Evolutionary conservation across 192 early-diverging fungal genomes (phyloP).

Genomic region (Haplosporangium gracile): DNA sequence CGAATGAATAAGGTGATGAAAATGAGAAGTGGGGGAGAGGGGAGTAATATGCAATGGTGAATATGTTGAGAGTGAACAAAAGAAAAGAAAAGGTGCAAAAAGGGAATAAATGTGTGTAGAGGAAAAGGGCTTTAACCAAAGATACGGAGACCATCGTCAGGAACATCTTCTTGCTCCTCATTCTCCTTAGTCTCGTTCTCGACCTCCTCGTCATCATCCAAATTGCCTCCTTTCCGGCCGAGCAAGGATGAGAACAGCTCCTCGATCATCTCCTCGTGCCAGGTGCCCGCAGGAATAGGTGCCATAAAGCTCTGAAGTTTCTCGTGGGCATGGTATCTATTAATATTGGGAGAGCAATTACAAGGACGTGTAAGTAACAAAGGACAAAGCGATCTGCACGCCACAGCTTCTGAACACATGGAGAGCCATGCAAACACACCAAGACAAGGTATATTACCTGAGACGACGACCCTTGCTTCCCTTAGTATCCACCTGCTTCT

Average conservation of each 20-base stretch:
- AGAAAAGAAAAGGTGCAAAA: neutral
- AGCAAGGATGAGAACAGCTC: slow-evolving; percentile 91
- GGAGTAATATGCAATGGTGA: slow-evolving; percentile 22
- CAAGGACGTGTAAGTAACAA: neutral
- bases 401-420: too few species aligned
- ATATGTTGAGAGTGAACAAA: neutral
- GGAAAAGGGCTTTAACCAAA: slow-evolving; percentile 35
- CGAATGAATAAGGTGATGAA: neutral
- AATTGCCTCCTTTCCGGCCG: slow-evolving; percentile 65
- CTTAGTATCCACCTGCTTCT: slow-evolving; percentile 88
- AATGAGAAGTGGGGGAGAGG: neutral
- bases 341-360: neutral
- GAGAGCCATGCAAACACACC: neutral
- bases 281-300: slow-evolving; percentile 86
- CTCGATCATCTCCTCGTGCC: slow-evolving; percentile 95
- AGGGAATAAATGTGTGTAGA: neutral
- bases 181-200: slow-evolving; percentile 19
- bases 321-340: slow-evolving; percentile 92
- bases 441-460: slow-evolving; percentile 56
- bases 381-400: neutral
- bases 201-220: slow-evolving; percentile 52
- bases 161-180: slow-evolving; percentile 39
- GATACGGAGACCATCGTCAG: slow-evolving; percentile 53
- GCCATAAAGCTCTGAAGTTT: slow-evolving; percentile 98
- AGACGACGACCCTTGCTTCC: slow-evolving; percentile 94